These are phyloP conservation scores for Rhododendron kiyosumense DNA, from an alignment of 148 eudicot genomes.

Conservation along the genomic window DNA sequence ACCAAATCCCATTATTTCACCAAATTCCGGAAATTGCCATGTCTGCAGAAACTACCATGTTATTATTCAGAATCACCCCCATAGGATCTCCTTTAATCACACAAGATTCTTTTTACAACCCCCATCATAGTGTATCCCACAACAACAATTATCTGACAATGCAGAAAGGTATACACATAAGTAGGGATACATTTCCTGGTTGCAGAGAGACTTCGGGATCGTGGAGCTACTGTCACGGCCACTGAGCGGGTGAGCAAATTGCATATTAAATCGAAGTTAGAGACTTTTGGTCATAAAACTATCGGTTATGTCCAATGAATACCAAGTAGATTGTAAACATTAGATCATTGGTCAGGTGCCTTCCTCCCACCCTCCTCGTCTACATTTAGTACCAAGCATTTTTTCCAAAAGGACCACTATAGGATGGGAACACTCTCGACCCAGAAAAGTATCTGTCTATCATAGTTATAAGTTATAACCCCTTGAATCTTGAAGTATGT, in stretches of 20 bases:
- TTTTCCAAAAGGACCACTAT: neutral
- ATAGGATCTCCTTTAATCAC: neutral
- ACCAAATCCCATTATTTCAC: neutral
- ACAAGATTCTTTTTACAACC: neutral
- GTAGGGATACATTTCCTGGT: neutral
- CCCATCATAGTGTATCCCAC: neutral
- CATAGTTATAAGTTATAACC: neutral
- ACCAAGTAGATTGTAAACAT: neutral
- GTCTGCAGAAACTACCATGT: neutral
- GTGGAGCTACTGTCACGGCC: neutral
- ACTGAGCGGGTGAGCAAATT: neutral
- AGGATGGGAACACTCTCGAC: neutral
- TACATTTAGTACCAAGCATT: neutral
- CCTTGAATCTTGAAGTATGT: neutral
- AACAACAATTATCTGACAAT: neutral
- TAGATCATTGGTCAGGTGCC: neutral
- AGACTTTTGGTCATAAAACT: neutral
- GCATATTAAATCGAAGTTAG: neutral
- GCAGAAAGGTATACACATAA: neutral
- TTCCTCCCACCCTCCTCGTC: neutral
- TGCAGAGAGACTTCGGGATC: neutral
- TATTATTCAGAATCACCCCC: neutral
- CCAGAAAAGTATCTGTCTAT: neutral
- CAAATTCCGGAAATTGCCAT: neutral
- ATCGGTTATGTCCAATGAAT: neutral